phyloP scores from a whole-genome alignment of 1,139 yeast genomes.

The Hansenula sp. region DNA sequence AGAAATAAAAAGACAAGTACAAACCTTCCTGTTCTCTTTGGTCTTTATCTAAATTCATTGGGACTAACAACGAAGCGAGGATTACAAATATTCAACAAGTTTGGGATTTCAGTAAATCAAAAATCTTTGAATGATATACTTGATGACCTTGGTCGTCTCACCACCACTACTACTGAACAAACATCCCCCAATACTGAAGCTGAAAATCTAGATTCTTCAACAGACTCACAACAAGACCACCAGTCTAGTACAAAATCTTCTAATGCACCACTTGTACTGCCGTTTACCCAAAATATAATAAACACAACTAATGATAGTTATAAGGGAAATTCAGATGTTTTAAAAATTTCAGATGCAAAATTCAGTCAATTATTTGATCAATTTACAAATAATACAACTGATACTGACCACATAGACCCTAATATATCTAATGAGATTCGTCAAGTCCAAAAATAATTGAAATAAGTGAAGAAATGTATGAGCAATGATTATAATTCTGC shows the following conservation, averaged over 20 bases:
- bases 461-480: too few species aligned
- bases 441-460: too few species aligned
- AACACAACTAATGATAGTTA: background rate
- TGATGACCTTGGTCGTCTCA: background rate
- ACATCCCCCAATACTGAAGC: too few species aligned
- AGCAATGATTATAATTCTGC: background rate
- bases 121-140: background rate
- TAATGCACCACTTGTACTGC: background rate
- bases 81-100: conserved; percentile 1
- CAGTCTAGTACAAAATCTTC: background rate
- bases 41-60: conserved; percentile 1
- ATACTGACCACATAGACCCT: background rate
- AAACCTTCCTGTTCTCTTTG: background rate
- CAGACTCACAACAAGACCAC: background rate
- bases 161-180: background rate
- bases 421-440: background rate
- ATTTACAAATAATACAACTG: background rate
- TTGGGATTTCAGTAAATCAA: conserved; percentile 2
- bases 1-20: conserved; percentile 2
- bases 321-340: background rate
- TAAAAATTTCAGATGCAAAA: conserved; percentile 1
- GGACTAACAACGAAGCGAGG: conserved; percentile 1
- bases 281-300: background rate
- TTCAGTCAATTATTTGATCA: conserved; percentile 2
- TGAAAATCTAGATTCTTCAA: too few species aligned